A percentile compares a stretch with the other conserved stretches of the same genome.
Evolutionary conservation across 306 rosid species (phyloP).

Genomic region (Trichosanthes truncata): DNA sequence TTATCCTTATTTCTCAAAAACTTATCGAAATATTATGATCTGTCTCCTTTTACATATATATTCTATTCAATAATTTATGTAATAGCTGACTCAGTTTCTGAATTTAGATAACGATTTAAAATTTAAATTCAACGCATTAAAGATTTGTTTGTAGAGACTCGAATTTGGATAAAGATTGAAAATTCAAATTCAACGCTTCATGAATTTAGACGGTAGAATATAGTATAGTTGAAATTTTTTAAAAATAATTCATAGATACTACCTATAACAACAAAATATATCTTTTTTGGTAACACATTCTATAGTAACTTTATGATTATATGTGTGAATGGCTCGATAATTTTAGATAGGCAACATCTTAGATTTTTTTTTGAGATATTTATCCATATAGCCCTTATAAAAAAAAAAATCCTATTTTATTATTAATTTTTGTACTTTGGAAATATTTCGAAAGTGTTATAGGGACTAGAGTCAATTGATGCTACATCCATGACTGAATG

Average conservation of each 20-base stretch:
- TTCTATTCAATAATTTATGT: background rate
- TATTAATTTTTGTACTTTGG: background rate
- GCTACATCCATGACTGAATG: background rate
- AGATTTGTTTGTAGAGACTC: background rate
- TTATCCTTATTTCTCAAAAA: background rate
- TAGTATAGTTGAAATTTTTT: background rate
- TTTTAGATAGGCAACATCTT: background rate
- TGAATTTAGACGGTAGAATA: fast-evolving
- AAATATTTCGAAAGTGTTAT: background rate
- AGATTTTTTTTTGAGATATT: background rate
- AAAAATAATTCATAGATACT: background rate
- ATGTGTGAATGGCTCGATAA: background rate
- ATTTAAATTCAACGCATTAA: background rate
- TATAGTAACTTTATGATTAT: background rate
- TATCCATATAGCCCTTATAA: background rate
- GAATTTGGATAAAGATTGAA: background rate
- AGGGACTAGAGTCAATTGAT: background rate
- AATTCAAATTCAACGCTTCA: background rate
- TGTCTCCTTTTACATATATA: background rate
- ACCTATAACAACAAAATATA: background rate
- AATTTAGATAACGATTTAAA: background rate
- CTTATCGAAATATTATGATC: background rate
- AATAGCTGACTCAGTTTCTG: background rate
- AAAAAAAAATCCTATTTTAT: background rate
- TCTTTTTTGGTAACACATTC: background rate